Conservation (phyloP, 2,329 filamentous ascomycete species). For the Paraphaeosphaeria minitans region DNA sequence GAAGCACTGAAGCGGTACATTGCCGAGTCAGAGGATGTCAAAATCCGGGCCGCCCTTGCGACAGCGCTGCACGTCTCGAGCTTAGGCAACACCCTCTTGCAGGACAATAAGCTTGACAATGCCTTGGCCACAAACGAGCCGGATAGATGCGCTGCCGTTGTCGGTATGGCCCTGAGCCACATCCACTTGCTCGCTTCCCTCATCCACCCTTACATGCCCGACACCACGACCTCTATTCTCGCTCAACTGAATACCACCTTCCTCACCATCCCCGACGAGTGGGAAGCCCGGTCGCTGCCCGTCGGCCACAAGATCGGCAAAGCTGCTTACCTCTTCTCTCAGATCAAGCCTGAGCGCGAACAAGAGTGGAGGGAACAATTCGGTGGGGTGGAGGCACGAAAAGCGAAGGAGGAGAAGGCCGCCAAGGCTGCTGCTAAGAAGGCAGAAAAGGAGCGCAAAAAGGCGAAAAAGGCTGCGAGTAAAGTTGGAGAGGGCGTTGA, state of each 20-base stretch:
- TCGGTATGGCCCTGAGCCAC: slow-evolving; percentile 82
- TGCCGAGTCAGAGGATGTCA: slow-evolving; percentile 70
- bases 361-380: slow-evolving; percentile 82
- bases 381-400: slow-evolving; percentile 68
- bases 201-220: slow-evolving; percentile 77
- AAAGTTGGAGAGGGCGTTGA: slow-evolving; percentile 76
- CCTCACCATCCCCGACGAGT: slow-evolving; percentile 62
- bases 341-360: slow-evolving; percentile 80
- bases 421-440: slow-evolving; percentile 61
- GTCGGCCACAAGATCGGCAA: slow-evolving; percentile 82
- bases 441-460: slow-evolving; percentile 67
- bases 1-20: slow-evolving; percentile 69
- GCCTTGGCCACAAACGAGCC: slow-evolving; percentile 64
- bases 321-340: slow-evolving; percentile 79
- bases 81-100: slow-evolving; percentile 63
- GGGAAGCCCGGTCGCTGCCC: slow-evolving; percentile 47
- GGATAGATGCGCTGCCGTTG: slow-evolving; percentile 63
- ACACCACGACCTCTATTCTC: slow-evolving; percentile 68
- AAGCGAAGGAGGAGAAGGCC: slow-evolving; percentile 73
- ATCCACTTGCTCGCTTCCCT: slow-evolving; percentile 81
- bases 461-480: slow-evolving; percentile 61
- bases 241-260: slow-evolving; percentile 69
- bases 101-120: slow-evolving; percentile 65
- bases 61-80: slow-evolving; percentile 70
- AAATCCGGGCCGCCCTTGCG: slow-evolving; percentile 69